phyloP scores from a whole-genome alignment of 441 rosid species.

The Arabidopsis hybrid region DNA sequence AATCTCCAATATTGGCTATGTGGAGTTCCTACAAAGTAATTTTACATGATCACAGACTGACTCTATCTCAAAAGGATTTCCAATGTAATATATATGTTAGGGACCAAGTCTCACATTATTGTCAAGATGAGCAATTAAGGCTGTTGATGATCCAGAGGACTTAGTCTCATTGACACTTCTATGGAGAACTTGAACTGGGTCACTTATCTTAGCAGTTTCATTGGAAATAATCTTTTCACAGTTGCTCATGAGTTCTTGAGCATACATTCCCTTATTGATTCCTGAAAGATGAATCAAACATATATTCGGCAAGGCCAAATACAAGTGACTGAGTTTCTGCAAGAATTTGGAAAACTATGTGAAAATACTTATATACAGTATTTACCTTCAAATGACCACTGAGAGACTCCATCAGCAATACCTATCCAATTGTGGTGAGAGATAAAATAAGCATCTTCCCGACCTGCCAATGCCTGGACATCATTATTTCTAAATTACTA shows the following conservation, averaged over 20 bases:
- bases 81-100: slow-evolving; percentile 4
- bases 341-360: neutral
- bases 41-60: slow-evolving; percentile 19
- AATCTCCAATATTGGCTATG: slow-evolving; percentile 80
- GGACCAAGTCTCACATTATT: slow-evolving; percentile 57
- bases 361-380: neutral
- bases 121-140: slow-evolving; percentile 71
- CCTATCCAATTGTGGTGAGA: slow-evolving; percentile 72
- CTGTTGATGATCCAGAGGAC: slow-evolving; percentile 72
- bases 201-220: slow-evolving; percentile 45
- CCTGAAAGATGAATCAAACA: slow-evolving; percentile 54
- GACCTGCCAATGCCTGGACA: slow-evolving; percentile 94
- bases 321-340: slow-evolving; percentile 12
- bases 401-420: slow-evolving; percentile 79
- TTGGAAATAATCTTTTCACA: slow-evolving; percentile 61
- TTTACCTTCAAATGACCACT: slow-evolving; percentile 85
- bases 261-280: slow-evolving; percentile 53
- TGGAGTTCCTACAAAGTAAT: slow-evolving; percentile 59
- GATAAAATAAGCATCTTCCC: slow-evolving; percentile 79
- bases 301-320: neutral
- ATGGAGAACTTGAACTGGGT: slow-evolving; percentile 63
- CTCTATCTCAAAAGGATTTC: slow-evolving; percentile 7
- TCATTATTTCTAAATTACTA: slow-evolving; percentile 69
- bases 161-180: slow-evolving; percentile 62
- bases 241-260: slow-evolving; percentile 63